phyloP scores from a whole-genome alignment of 768 basidiomycete species.

The Russula virescens region DNA sequence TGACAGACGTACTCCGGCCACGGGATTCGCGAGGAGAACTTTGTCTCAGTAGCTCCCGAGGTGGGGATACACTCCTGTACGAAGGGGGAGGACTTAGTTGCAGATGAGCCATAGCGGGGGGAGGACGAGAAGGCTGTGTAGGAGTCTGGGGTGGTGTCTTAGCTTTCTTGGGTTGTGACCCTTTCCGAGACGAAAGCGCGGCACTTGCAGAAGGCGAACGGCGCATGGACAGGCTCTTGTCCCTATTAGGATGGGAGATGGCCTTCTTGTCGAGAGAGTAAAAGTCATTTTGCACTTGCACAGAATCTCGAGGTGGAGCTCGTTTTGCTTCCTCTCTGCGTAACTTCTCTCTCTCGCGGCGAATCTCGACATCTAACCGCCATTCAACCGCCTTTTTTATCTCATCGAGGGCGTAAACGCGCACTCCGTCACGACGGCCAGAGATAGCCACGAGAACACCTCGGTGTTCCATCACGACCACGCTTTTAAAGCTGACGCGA shows the following conservation, averaged over 20 bases:
- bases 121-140: slow-evolving; percentile 12
- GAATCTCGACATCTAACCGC: slow-evolving; percentile 76
- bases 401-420: slow-evolving; percentile 85
- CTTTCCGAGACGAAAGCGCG: neutral
- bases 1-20: slow-evolving; percentile 50
- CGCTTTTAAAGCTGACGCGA: slow-evolving; percentile 74
- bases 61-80: slow-evolving; percentile 39
- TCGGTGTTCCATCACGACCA: slow-evolving; percentile 91
- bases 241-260: slow-evolving; percentile 20
- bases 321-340: slow-evolving; percentile 63
- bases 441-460: slow-evolving; percentile 89
- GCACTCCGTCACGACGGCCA: slow-evolving; percentile 77
- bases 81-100: slow-evolving; percentile 60
- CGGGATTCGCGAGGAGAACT: slow-evolving; percentile 42
- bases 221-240: slow-evolving; percentile 17
- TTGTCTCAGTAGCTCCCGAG: slow-evolving; percentile 36
- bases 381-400: slow-evolving; percentile 82
- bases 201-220: slow-evolving; percentile 11
- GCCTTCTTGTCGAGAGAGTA: slow-evolving; percentile 21
- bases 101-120: slow-evolving; percentile 13
- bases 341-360: slow-evolving; percentile 67
- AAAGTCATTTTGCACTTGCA: slow-evolving; percentile 28
- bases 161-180: slow-evolving; percentile 19
- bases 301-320: slow-evolving; percentile 31
- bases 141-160: slow-evolving; percentile 24